Evolutionary conservation across 1,284 basidiomycete genomes (phyloP), one percentile per base, ranked within the genome.

Genomic region (Testicularia cyperi): DNA sequence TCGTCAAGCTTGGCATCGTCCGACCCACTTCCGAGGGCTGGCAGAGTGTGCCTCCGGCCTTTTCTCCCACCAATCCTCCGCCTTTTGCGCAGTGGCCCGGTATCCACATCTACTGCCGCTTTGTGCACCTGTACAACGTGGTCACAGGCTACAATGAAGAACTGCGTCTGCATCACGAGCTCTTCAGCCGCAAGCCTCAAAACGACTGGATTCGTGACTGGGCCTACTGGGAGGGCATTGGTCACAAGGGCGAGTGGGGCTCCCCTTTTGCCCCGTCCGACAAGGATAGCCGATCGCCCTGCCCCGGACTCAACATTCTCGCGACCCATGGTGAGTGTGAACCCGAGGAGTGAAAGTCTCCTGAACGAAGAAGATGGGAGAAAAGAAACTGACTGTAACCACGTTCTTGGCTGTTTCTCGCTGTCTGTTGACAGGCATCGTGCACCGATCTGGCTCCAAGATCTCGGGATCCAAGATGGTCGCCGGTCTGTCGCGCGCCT

Each of bases 151-250:
- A 60, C 36, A 36, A 38, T 15, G 45, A 53, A 16, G 42, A 45
- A 3, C 8, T 27, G 18, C 44, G 56, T 24, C 34, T 49, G 18
- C 49, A 49, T 12, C 56, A 54, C 41, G 49, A 60, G 3, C 30
- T 53, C 18, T 60, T 44, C 36, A 37, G 27, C 25, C 14, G 45
- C 3, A 48, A 48, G 42, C 45, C 56, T 16, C 39, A 26, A 24
- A 60, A 60, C 43, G 57, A 61, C 29, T 61, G 57, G 57, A 38
- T 61, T 14, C 51, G 52, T 16, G 51, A 61, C 19, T 61, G 52
- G 52, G 52, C 57, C 1, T 51, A 49, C 34, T 61, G 57, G 57
- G 40, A 61, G 12, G 57, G 57, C 3, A 51, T 55, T 20, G 57
- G 57, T 7, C 15, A 40, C 29, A 25, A 53, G n/a, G 57, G 57